Evolutionary conservation across 2,329 filamentous ascomycete species (phyloP), one percentile per base, ranked within the genome.

Genomic region (Aspergillus ochraceoroseus): DNA sequence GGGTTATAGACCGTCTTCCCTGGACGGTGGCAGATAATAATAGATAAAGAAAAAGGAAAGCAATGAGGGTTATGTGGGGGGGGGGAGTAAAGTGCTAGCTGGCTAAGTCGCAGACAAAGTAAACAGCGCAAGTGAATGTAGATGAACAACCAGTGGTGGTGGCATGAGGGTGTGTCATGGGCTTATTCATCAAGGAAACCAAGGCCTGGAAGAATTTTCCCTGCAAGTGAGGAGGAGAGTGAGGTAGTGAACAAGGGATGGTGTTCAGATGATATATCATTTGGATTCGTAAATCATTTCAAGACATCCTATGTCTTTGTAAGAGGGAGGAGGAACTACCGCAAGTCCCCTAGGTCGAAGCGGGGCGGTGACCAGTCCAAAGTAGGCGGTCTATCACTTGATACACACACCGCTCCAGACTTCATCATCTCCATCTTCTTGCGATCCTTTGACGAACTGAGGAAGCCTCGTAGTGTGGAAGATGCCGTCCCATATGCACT

Each of bases 351-450:
- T 29, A 64, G 41, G 33, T 65, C 60, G 31, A 66, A 47, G 37
- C 63, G 56, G 8, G 63, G 63, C 5, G 62, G 63, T 20, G 58
- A 45, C 63, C 63, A 66, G 44, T 65, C 57, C 42, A 66, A 47
- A 34, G 53, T 58, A 12, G 63, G 63, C 1, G 63, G 56, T 20
- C 51, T 52, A 28, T 65, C 59, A 19, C 46, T 49, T 12, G 56
- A 56, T 20, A 63, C 52, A 25, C 52, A 65, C 3, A 62, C 52
- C n/a, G 47, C 44, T 7, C 48, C 42, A 15, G 57, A 43, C 13
- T 52, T 58, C 37, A 56, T 48, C 7, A 50, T 51, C 17, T 63
- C 59, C 15, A 59, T 47, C 15, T 50, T 54, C 11, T 50, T 53
- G 36, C 54, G 56, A 14, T 62, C 59, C 35, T 53, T 60, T 12